Conservation (phyloP, 2,329 filamentous ascomycete genomes). For the Fusarium odoratissimum region DNA sequence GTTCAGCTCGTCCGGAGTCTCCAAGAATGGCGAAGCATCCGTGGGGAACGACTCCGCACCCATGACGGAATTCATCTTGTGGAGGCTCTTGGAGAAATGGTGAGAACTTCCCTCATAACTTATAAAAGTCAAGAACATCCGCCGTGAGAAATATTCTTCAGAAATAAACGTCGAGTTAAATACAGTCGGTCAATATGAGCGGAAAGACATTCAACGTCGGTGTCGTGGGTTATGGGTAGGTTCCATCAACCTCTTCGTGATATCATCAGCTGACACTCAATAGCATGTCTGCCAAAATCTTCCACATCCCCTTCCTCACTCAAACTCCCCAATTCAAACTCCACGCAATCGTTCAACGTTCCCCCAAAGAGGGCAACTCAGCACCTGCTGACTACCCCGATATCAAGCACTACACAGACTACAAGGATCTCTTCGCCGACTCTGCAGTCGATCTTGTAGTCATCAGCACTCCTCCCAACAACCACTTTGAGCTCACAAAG, state of each 20-base stretch:
- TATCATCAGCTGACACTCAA: slow-evolving; percentile 28
- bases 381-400: slow-evolving; percentile 75
- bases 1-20: slow-evolving; percentile 16
- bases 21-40: slow-evolving; percentile 32
- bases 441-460: slow-evolving; percentile 74
- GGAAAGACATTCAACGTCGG: slow-evolving; percentile 61
- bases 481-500: slow-evolving; percentile 75
- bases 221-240: slow-evolving; percentile 64
- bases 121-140: slow-evolving; percentile 8
- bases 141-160: not conserved
- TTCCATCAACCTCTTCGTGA: slow-evolving; percentile 12
- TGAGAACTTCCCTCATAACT: not conserved
- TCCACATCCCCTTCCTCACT: slow-evolving; percentile 83
- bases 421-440: slow-evolving; percentile 74
- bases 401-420: slow-evolving; percentile 71
- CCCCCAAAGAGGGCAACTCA: slow-evolving; percentile 71
- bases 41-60: slow-evolving; percentile 38
- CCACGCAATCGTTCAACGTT: slow-evolving; percentile 81
- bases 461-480: slow-evolving; percentile 77
- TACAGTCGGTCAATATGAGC: slow-evolving; percentile 42
- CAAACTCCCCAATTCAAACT: slow-evolving; percentile 73
- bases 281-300: slow-evolving; percentile 77
- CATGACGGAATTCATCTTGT: slow-evolving; percentile 40
- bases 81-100: slow-evolving; percentile 22
- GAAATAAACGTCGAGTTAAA: not conserved